phyloP scores from a whole-genome alignment of 176 grass and related monocot genomes.

The Eleusine indica region DNA sequence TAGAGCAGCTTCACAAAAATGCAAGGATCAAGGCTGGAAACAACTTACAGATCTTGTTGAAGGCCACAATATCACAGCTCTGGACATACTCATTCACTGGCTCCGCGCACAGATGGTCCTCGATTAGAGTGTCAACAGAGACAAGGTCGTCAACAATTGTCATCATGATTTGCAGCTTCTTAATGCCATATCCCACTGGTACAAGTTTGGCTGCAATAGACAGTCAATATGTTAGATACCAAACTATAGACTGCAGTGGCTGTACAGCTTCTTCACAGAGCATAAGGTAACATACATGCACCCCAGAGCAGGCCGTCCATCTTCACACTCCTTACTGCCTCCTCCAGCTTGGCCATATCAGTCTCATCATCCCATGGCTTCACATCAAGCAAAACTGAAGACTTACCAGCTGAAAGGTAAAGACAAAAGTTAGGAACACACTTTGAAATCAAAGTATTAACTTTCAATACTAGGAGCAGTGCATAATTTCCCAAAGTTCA shows the following conservation, averaged over 20 bases:
- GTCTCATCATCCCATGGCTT: constrained; percentile 95
- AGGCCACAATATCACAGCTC: constrained; percentile 97
- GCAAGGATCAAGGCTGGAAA: not conserved
- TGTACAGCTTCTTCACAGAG: not conserved
- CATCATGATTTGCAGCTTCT: constrained; percentile 99
- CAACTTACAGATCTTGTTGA: constrained; percentile 96
- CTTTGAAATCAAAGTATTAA: not conserved
- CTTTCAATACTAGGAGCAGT: not conserved
- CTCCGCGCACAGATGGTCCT: constrained; percentile 55
- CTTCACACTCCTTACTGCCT: constrained; percentile 70
- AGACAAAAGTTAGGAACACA: not conserved
- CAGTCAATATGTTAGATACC: not conserved
- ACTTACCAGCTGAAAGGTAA: constrained; percentile 66
- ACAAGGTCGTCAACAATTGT: constrained; percentile 93
- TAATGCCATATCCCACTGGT: constrained; percentile 94
- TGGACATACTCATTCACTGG: constrained; percentile 85
- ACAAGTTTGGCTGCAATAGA: constrained; percentile 75
- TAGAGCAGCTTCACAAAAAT: not conserved
- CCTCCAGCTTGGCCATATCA: constrained; percentile 96
- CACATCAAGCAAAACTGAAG: constrained; percentile 88
- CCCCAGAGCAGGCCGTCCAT: constrained; percentile 97
- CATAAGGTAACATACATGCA: constrained; percentile 70
- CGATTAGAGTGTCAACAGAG: constrained; percentile 75
- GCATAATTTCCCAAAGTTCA: not conserved
- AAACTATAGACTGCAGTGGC: not conserved